Conservation (phyloP, 2,329 filamentous ascomycete species). For the Beauveria sp. region DNA sequence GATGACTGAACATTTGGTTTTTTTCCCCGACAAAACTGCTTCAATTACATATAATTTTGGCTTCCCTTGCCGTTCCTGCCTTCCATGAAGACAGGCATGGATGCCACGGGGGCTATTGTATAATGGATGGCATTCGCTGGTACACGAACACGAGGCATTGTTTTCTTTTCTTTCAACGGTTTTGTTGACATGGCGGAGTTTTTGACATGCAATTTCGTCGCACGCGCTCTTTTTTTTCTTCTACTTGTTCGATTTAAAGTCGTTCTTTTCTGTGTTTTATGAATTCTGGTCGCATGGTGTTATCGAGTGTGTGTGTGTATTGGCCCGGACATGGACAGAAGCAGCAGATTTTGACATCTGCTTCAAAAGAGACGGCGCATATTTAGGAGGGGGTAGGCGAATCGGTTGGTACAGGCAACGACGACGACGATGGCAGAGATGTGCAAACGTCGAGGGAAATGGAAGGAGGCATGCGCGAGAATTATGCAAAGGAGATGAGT, state of each 20-base stretch:
- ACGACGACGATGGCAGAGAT: background rate
- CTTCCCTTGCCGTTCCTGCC: background rate
- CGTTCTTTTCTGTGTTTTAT: background rate
- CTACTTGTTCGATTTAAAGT: background rate
- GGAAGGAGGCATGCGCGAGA: background rate
- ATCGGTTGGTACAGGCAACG: background rate
- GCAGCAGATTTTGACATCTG: background rate
- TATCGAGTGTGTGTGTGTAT: background rate
- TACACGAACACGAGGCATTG: background rate
- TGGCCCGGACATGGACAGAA: background rate
- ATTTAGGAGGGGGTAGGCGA: background rate
- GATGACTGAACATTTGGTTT: background rate
- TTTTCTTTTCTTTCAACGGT: background rate
- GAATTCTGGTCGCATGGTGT: background rate
- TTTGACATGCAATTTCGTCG: background rate
- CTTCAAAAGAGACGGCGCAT: background rate
- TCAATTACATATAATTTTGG: conserved; percentile 5
- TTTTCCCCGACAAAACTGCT: background rate
- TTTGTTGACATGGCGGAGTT: background rate
- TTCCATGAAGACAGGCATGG: background rate
- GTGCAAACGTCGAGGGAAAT: background rate
- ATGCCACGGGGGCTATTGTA: background rate
- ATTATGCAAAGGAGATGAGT: conserved; percentile 1
- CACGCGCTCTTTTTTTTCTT: background rate
- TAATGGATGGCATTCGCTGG: conserved; percentile 2